Evolutionary conservation across 2,329 filamentous ascomycete genomes (phyloP), one percentile per base, ranked within the genome.

Genomic region (Hypoxylon sp.): DNA sequence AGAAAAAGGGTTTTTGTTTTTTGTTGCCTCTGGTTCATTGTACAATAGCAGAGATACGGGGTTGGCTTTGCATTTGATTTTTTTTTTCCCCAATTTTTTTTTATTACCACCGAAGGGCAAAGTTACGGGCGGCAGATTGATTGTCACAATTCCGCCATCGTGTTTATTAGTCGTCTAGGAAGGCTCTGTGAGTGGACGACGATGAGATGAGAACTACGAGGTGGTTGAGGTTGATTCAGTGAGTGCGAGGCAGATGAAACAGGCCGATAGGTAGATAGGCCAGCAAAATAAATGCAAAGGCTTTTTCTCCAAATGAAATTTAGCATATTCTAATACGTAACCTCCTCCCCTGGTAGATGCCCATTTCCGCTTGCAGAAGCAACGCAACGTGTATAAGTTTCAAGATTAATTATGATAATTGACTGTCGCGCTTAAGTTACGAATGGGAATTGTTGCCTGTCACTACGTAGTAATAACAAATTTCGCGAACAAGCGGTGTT

Each of bases 11-110:
- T 24, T 58, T 26, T 58, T 48, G 33, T 29, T 35, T 42, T 39
- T 53, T 47, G 35, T 44, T 19, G 37, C 37, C 42, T 68, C 52
- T 54, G 46, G 24, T 57, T 56, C 26, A 47, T 31, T 71, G 68
- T 71, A 71, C 63, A 71, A 53, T 69, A 68, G 48, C 31, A 64
- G 46, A 69, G 59, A 39, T 37, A 26, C 19, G 8, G 46, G 46
- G 52, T 60, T 57, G 63, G 33, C 37, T 52, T 65, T 33, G 35
- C 51, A 35, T 44, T 48, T 64, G 17, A 17, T 24, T 33, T 29
- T n/a, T 17, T 33, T 53, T 46, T 31, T 46, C 47, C 11, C 22
- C 24, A n/a, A 50, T 39, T 31, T 63, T 39, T 31, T 63, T 55
- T n/a, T n/a, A 31, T 17, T 48, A 39, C 31, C 5, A 11, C 53